These are phyloP conservation scores for Perkinsus marinus DNA, from an alignment of 169 alveolate species.

Conservation along the genomic window DNA sequence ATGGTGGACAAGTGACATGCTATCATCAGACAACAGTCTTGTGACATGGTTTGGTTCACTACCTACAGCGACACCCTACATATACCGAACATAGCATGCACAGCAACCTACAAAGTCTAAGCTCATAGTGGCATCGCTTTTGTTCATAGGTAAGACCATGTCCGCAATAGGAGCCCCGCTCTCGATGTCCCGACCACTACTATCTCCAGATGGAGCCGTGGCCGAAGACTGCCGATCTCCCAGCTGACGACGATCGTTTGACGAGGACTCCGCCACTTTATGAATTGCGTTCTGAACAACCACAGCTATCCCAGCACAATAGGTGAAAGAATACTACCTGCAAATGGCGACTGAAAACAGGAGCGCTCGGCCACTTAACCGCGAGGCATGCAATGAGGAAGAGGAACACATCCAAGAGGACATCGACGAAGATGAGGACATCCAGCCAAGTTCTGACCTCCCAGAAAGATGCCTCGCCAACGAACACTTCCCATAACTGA, in stretches of 20 bases:
- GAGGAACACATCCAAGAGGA: neutral
- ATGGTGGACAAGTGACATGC: neutral
- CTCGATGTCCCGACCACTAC: neutral
- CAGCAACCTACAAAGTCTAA: neutral
- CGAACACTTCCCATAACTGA: neutral
- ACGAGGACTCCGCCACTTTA: neutral
- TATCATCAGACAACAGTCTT: neutral
- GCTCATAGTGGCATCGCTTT: neutral
- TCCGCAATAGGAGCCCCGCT: neutral
- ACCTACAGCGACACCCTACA: neutral
- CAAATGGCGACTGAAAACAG: neutral
- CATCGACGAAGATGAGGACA: neutral
- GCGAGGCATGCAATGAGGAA: neutral
- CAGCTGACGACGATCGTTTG: neutral
- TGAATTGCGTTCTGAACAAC: neutral
- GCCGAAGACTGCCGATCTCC: neutral
- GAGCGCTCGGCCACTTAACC: neutral
- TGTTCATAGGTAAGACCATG: neutral
- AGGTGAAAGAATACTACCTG: neutral
- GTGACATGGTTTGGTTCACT: neutral
- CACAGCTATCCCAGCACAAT: neutral
- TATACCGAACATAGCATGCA: neutral
- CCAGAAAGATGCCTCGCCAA: neutral
- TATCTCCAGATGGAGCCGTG: neutral
- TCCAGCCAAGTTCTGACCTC: neutral